A percentile compares a stretch with the other conserved stretches of the same genome.
These are phyloP conservation scores for Rhodofomes roseus DNA, from an alignment of 1,284 basidiomycete genomes.

Conservation along the genomic window DNA sequence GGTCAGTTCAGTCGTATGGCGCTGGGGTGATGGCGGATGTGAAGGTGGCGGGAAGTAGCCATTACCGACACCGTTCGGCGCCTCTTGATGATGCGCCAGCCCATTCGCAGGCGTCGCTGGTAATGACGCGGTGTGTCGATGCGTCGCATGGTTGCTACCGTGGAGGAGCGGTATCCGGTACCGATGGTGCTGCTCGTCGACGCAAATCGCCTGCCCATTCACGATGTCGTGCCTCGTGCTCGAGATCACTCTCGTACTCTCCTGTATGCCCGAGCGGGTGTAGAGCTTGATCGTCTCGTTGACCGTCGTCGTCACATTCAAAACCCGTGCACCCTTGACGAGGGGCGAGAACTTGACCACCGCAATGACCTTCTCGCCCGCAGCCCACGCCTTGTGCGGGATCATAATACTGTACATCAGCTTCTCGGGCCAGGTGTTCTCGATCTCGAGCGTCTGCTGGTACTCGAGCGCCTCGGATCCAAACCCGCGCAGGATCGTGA, in stretches of 20 bases:
- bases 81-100: slow-evolving; percentile 6
- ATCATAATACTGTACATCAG: slow-evolving; percentile 88
- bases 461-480: slow-evolving; percentile 85
- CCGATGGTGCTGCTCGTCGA: slow-evolving; percentile 34
- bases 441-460: slow-evolving; percentile 91
- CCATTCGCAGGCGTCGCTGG: slow-evolving; percentile 13
- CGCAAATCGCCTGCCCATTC: slow-evolving; percentile 54
- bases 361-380: slow-evolving; percentile 79
- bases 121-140: slow-evolving; percentile 11
- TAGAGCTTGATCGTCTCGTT: slow-evolving; percentile 75
- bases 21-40: slow-evolving; percentile 13
- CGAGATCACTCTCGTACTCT: slow-evolving; percentile 61
- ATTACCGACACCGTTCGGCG: not conserved
- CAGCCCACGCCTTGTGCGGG: slow-evolving; percentile 89
- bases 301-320: slow-evolving; percentile 64
- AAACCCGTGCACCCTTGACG: slow-evolving; percentile 77
- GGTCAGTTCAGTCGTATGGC: slow-evolving; percentile 21
- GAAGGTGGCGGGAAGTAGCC: slow-evolving; percentile 18
- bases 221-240: slow-evolving; percentile 70
- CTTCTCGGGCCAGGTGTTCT: slow-evolving; percentile 96
- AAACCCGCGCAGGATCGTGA: slow-evolving; percentile 74
- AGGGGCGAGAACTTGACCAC: slow-evolving; percentile 86
- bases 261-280: slow-evolving; percentile 51
- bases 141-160: slow-evolving; percentile 13
- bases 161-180: slow-evolving; percentile 27